Conservation (phyloP, 177 flowering plant genomes). For the Tripterygium wilfordii region DNA sequence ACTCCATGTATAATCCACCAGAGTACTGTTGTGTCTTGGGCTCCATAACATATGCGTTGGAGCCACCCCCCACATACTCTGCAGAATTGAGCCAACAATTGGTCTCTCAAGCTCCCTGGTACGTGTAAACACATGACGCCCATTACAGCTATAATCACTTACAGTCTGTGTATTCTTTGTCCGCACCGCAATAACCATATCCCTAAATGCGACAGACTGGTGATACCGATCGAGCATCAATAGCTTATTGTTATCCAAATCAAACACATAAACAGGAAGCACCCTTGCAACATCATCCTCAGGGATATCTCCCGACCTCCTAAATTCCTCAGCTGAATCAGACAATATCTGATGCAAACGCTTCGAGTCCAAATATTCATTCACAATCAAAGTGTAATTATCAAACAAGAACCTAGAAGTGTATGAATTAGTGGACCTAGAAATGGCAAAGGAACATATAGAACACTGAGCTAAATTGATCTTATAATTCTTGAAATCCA, state of each 20-base stretch:
- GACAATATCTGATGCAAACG: slow-evolving; percentile 74
- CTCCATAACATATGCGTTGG: slow-evolving; percentile 94
- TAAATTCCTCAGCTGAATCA: slow-evolving; percentile 68
- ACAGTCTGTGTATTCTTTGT: slow-evolving; percentile 85
- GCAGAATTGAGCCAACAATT: slow-evolving; percentile 80
- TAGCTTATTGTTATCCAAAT: slow-evolving; percentile 57
- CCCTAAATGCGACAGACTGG: slow-evolving; percentile 84
- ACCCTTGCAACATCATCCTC: slow-evolving; percentile 79
- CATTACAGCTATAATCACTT: slow-evolving; percentile 94
- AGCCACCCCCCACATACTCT: slow-evolving; percentile 98
- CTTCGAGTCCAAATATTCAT: slow-evolving; percentile 95
- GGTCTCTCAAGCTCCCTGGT: slow-evolving; percentile 87
- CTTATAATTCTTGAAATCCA: slow-evolving; percentile 61
- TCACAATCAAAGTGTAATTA: slow-evolving; percentile 89
- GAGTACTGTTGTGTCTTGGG: slow-evolving; percentile 65
- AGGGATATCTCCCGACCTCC: slow-evolving; percentile 42
- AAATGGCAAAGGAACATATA: slow-evolving; percentile 72
- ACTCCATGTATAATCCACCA: slow-evolving; percentile 98
- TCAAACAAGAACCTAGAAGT: slow-evolving; percentile 94
- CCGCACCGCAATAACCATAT: slow-evolving; percentile 96
- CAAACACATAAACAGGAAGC: slow-evolving; percentile 90
- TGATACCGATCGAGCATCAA: slow-evolving; percentile 89
- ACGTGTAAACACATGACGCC: slow-evolving; percentile 78
- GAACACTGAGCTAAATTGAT: slow-evolving; percentile 55
- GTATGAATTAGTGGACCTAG: slow-evolving; percentile 63